Conservation (phyloP, 2,329 filamentous ascomycete genomes). For the Colletotrichum chrysophilum region DNA sequence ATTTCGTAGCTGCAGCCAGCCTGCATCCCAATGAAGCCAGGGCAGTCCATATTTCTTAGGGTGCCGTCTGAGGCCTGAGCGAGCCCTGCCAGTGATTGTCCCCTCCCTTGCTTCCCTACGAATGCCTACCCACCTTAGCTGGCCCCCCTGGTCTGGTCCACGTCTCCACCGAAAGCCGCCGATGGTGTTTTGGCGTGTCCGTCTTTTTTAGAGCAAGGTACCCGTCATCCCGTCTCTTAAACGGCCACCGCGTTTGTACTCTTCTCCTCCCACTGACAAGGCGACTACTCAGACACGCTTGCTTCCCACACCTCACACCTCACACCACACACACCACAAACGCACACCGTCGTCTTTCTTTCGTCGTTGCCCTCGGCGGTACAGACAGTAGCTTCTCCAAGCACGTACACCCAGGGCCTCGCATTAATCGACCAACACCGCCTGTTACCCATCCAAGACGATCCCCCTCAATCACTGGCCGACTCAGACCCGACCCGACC, state of each 20-base stretch:
- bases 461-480: background rate
- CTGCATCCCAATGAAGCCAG: background rate
- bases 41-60: background rate
- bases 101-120: background rate
- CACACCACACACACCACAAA: background rate
- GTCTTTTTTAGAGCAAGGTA: conserved; percentile 10
- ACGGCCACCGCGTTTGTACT: background rate
- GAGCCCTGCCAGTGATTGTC: background rate
- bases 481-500: background rate
- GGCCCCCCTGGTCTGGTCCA: background rate
- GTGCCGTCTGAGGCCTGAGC: background rate
- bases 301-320: background rate
- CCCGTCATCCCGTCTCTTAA: background rate
- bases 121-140: background rate
- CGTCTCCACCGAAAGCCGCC: background rate
- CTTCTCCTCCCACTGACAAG: conserved; percentile 2
- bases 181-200: background rate
- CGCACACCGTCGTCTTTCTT: background rate
- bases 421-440: conserved; percentile 2
- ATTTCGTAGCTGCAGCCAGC: conserved; percentile 1
- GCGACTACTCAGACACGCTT: background rate
- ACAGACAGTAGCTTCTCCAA: background rate
- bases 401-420: background rate
- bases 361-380: background rate
- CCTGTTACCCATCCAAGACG: conserved; percentile 6